Base-by-base conservation (phyloP, 2,329 filamentous ascomycete species). In the Pseudogymnoascus sp. region DNA sequence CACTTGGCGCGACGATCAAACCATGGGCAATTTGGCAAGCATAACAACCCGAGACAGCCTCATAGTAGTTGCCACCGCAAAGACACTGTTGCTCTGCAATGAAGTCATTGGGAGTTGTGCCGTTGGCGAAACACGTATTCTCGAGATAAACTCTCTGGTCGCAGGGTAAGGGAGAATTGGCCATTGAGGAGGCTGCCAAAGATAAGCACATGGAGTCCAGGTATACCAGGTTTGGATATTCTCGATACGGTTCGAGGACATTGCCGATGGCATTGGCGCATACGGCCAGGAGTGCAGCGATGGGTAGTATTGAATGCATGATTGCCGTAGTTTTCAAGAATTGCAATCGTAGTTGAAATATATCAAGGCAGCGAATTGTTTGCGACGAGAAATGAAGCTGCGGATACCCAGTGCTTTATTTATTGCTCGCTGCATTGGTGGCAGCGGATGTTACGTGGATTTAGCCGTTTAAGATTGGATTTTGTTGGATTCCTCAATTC, bases 51-150 rank as follows among this genome's bases (percentile, higher is more conserved):
- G 15, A 2, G 15, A 12, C 3, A 4, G 9, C 15, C 25, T 60
- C 48, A 35, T 60, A 64, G 58, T 10, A 64, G 31, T 36, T 58
- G 21, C 63, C 63, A 33, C 12, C 12, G 9, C 63, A 64, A 1
- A 63, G n/a, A 15, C 63, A 64, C 31, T 64, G 21, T 42, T 64
- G 63, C 25, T 63, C 52, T 3, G 61, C 63, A 18, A 64, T 13
- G 37, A 63, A 48, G 25, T 64, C 63, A 15, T 60, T 21, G 3
- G 59, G 21, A 2, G 35, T 18, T n/a, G 61, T 64, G 15, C 63
- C 61, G 36, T 64, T 60, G 2, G 36, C 21, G 21, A 21, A 4
- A 39, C 12, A 27, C n/a, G 55, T 61, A 64, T n/a, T 21, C 21
- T 21, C 21, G 8, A 27, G 8, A 25, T 6, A 33, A 7, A 2